These are phyloP conservation scores for Leucocoprinus leucothites DNA, from an alignment of 768 basidiomycete genomes.

Conservation along the genomic window DNA sequence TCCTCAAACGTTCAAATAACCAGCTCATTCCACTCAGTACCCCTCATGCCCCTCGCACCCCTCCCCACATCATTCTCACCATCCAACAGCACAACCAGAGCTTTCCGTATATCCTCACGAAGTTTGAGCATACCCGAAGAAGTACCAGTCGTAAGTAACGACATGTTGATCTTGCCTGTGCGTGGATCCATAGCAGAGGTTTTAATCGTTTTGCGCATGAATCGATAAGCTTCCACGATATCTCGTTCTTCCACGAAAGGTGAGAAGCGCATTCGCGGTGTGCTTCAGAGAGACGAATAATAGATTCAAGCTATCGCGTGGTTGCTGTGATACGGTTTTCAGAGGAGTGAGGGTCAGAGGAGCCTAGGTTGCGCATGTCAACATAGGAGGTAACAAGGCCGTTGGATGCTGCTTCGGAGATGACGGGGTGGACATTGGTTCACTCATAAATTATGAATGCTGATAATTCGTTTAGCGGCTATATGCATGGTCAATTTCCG, in stretches of 20 bases:
- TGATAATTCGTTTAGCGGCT: slow-evolving; percentile 89
- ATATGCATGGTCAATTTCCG: neutral
- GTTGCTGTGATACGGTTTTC: slow-evolving; percentile 98
- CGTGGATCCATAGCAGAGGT: slow-evolving; percentile 94
- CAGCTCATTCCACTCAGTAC: slow-evolving; percentile 83
- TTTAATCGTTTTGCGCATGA: slow-evolving; percentile 95
- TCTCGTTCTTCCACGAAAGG: slow-evolving; percentile 83
- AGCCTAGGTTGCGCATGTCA: slow-evolving; percentile 87
- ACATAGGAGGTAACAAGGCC: slow-evolving; percentile 91
- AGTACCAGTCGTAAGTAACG: slow-evolving; percentile 90
- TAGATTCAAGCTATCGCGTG: slow-evolving; percentile 93
- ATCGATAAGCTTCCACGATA: slow-evolving; percentile 86
- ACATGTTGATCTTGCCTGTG: slow-evolving; percentile 97
- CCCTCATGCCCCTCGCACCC: slow-evolving; percentile 61
- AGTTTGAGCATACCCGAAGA: slow-evolving; percentile 82
- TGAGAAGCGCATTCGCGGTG: slow-evolving; percentile 94
- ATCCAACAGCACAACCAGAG: slow-evolving; percentile 66
- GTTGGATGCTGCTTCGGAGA: slow-evolving; percentile 80
- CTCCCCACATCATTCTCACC: slow-evolving; percentile 34
- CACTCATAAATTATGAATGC: slow-evolving; percentile 95
- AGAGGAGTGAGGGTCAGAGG: slow-evolving; percentile 73
- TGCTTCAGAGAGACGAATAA: slow-evolving; percentile 95
- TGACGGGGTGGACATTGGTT: slow-evolving; percentile 76
- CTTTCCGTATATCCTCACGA: slow-evolving; percentile 87
- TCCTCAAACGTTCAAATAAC: slow-evolving; percentile 71